Evolutionary conservation across 176 grass and related monocot species (phyloP), one percentile per base, ranked within the genome.

Genomic region (Paspalum vaginatum): DNA sequence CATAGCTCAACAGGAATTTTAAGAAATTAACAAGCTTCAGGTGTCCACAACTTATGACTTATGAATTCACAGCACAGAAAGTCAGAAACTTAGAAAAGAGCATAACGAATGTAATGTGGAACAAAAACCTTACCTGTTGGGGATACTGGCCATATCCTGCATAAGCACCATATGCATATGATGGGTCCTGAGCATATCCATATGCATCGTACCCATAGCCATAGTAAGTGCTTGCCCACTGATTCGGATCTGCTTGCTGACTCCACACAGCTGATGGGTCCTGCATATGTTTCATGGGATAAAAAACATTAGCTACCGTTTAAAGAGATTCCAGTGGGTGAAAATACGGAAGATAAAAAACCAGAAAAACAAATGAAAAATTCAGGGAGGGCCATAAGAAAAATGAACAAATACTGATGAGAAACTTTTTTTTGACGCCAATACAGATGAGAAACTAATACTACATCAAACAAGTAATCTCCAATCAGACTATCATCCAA

Each of bases 181-280:
- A 95, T 15, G 90, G 96, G 53, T 99, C 96, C 74, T 99, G 96
- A 78, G 90, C 82, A 80, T 99, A 99, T 60, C 84, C 85, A 79
- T 95, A 99, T 88, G 93, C 86, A 93, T 95, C 96, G 56, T 99
- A 99, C 32, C 85, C 85, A 80, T 99, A 99, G 48, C 96, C 91
- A 65, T 95, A 99, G 82, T 99, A 95, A 88, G 86, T 56, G 81
- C 60, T 72, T 79, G 88, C 86, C 96, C 96, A 99, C 69, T 95
- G 96, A 77, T 82, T 93, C 63, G 96, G 96, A 89, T 99, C 96
- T n/a, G 93, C 26, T 91, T 99, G 92, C 65, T 94, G 95, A 79
- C 81, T 80, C 95, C 93, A 99, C 22, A 72, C 82, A 81, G 82
- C 91, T 67, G 86, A 87, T 65, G 93, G 81, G 48, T 99, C 93